A percentile compares a stretch with the other conserved stretches of the same genome.
Conservation (phyloP, 495 filamentous ascomycete species). For the Penicillium canescens region DNA sequence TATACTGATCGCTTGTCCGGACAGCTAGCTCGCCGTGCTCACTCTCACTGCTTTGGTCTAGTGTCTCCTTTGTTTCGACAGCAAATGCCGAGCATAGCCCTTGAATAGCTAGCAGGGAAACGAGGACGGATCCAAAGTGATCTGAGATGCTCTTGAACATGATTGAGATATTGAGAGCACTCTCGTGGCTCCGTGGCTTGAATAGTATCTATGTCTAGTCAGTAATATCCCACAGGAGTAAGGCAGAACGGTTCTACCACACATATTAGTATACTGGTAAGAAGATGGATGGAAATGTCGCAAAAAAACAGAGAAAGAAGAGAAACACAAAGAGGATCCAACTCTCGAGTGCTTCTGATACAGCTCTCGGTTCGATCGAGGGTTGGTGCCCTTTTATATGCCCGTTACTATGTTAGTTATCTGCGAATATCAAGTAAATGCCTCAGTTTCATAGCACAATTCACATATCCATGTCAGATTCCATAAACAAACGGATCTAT, state of each 20-base stretch:
- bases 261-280: not conserved
- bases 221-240: not conserved
- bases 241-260: not conserved
- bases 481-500: not conserved
- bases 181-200: not conserved
- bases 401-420: not conserved
- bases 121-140: not conserved
- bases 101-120: not conserved
- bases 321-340: not conserved
- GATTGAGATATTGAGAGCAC: not conserved
- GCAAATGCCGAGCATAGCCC: not conserved
- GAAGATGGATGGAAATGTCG: not conserved
- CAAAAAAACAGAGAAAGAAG: not conserved
- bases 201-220: not conserved
- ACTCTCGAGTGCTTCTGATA: not conserved
- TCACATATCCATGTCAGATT: not conserved
- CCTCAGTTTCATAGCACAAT: not conserved
- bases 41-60: not conserved
- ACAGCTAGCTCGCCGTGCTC: not conserved
- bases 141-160: not conserved
- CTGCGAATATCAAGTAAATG: not conserved
- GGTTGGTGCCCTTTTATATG: constrained; percentile 1
- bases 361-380: not conserved
- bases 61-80: not conserved
- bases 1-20: not conserved